Evolutionary conservation across 768 basidiomycete species (phyloP), one percentile per base, ranked within the genome.

Genomic region (Boletus barrowsii): DNA sequence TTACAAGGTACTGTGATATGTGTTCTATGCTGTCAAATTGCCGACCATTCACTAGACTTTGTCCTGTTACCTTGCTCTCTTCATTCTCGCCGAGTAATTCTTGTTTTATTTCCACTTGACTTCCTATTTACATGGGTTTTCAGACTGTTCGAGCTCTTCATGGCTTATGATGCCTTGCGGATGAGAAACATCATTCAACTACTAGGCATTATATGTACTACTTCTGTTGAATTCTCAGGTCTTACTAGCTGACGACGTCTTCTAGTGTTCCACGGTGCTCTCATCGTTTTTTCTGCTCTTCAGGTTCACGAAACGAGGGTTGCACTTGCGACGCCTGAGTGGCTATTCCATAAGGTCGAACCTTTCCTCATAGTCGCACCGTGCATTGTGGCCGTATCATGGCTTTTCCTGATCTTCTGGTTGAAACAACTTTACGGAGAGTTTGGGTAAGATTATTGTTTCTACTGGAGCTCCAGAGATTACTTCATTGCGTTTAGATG

Each of bases 51-150:
- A 14, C 48, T 6, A 90, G 86, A 92, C 90, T 13, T 68, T 92
- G 49, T 86, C 90, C 57, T 92, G 90, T 70, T 93, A 92, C 68
- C 82, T 93, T 6, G 88, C 88, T 4, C 75, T 93, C 8, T 93
- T 92, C 68, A 84, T 85, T 24, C 75, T 93, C 10, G 91, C 88
- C 53, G 90, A 89, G 90, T 91, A 66, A 47, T 81, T 71, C 36
- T 37, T 48, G 15, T 45, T 35, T 44, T 32, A 42, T 14, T n/a
- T 22, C 17, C 10, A 5, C 18, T 32, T 20, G 26, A 4, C 3
- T 24, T 30, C 17, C 29, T 55, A 9, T 32, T 62, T 7, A 68
- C 11, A 22, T 11, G 14, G 33, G 35, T 33, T 37, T 17, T n/a
- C 55, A 93, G 90, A 68, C 53, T 91, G 1, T 93, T 93, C 57